Percentiles rank a stretch among this genome's conserved stretches.
Evolutionary conservation across 306 rosid species (phyloP).

Genomic region (Gastrolobium villosum): DNA sequence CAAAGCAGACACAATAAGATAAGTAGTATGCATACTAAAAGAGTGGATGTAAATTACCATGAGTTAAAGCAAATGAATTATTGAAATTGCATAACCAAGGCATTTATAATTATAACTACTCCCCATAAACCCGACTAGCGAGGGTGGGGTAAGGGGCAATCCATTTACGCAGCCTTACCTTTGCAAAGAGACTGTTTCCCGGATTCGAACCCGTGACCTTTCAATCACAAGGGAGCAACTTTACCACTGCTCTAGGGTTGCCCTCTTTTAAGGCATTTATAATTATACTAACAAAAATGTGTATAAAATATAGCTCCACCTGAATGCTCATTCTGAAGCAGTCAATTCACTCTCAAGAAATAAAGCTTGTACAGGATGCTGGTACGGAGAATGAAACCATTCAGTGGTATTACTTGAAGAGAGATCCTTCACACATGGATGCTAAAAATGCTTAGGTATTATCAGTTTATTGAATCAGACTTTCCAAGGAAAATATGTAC

Average conservation of each 20-base stretch:
- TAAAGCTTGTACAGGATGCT: background rate
- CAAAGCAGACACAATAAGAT: background rate
- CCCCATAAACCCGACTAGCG: too few relatives aligned
- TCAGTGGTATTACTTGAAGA: background rate
- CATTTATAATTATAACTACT: background rate
- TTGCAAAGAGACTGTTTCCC: too few relatives aligned
- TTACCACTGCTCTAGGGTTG: too few relatives aligned
- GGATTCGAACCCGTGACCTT: too few relatives aligned
- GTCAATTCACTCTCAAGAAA: background rate
- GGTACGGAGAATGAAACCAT: background rate
- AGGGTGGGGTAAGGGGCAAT: too few relatives aligned
- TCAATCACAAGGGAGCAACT: too few relatives aligned
- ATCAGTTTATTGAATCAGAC: background rate
- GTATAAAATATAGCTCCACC: background rate
- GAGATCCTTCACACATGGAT: background rate
- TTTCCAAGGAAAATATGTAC: background rate
- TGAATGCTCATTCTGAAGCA: background rate
- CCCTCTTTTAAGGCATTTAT: background rate
- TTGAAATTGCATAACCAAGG: constrained; percentile 4
- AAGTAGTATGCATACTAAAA: background rate
- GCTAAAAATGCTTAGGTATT: background rate
- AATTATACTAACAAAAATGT: constrained; percentile 2
- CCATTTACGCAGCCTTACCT: too few relatives aligned
- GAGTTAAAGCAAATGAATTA: background rate
- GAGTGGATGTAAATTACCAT: background rate